Evolutionary conservation across 2,329 filamentous ascomycete genomes (phyloP).

Genomic region (Xylariaceae sp.): DNA sequence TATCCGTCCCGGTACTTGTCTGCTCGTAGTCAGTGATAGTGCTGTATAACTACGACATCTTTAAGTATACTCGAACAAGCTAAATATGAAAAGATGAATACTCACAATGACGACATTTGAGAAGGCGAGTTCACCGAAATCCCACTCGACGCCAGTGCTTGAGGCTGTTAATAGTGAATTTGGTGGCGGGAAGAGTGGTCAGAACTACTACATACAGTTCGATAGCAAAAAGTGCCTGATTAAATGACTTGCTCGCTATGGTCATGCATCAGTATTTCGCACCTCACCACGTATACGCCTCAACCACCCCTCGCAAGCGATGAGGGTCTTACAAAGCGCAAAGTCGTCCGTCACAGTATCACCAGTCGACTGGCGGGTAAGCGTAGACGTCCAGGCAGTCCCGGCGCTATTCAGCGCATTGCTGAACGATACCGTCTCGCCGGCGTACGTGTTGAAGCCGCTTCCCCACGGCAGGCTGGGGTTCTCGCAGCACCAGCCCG

Average conservation of each 20-base stretch:
- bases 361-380: slow-evolving; percentile 36
- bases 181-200: too few relatives aligned
- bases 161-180: not conserved
- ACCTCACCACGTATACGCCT: not conserved
- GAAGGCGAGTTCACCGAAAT: slow-evolving; percentile 44
- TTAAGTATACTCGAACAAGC: not conserved
- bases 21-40: slow-evolving; percentile 7
- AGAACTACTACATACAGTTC: slow-evolving; percentile 38
- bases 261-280: not conserved
- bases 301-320: not conserved
- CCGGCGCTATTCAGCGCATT: slow-evolving; percentile 33
- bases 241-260: slow-evolving; percentile 41
- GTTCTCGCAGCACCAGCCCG: slow-evolving; percentile 46
- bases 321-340: slow-evolving; percentile 33
- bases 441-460: slow-evolving; percentile 42
- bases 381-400: slow-evolving; percentile 39
- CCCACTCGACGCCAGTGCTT: slow-evolving; percentile 41
- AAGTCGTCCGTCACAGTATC: slow-evolving; percentile 39
- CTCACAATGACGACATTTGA: slow-evolving; percentile 53
- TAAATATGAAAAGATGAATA: not conserved
- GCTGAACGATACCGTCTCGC: slow-evolving; percentile 39
- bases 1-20: slow-evolving; percentile 35
- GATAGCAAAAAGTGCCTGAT: slow-evolving; percentile 45
- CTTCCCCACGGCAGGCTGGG: slow-evolving; percentile 43
- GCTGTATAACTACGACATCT: not conserved